Base-by-base conservation (phyloP, 164 flowering plant species). In the Dillenia suffruticosa region DNA sequence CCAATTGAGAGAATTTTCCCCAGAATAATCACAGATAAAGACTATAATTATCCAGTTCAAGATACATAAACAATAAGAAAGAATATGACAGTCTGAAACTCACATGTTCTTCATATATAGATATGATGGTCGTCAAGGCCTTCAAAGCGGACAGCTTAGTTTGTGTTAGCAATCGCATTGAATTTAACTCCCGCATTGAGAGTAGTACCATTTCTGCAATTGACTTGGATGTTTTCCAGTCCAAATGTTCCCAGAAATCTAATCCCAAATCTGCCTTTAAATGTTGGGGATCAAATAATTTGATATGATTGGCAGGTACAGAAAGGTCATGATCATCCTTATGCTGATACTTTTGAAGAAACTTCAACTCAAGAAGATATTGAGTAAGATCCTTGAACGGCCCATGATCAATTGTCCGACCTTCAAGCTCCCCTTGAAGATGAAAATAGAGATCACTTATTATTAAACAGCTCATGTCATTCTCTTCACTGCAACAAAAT, bases 341-440 rank as follows among this genome's bases (percentile, higher is more conserved):
- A 17, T 64, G 74, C 57, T 70, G 76, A 63, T 83, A 77, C 9
- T 51, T 62, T 60, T 75, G 78, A 59, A 72, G 67, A 46, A 77
- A 46, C 5, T 82, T 69, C 14, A 82, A 79, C 46, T 79, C 80
- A 22, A 77, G 59, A 56, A 94, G 76, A 76, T 54, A 86, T 54
- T 70, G 79, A 49, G 77, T 74, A 16, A 94, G 82, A 65, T 91
- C 99, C 62, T 81, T 86, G 66, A 91, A 87, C 67, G 92, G 87
- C 43, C 90, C 90, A 63, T 81, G 62, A 60, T 74, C 74, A 43
- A 86, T 81, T 64, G 70, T 68, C 52, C 96, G 96, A 40, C 95
- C 97, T 71, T 89, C 89, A 62, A 91, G 79, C 82, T 94, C 93
- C 61, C 96, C 99, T 81, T 85, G 84, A 14, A 94, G 69, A 76